Conservation (phyloP, 305 asterid genomes). For the Rubia tinctorum region DNA sequence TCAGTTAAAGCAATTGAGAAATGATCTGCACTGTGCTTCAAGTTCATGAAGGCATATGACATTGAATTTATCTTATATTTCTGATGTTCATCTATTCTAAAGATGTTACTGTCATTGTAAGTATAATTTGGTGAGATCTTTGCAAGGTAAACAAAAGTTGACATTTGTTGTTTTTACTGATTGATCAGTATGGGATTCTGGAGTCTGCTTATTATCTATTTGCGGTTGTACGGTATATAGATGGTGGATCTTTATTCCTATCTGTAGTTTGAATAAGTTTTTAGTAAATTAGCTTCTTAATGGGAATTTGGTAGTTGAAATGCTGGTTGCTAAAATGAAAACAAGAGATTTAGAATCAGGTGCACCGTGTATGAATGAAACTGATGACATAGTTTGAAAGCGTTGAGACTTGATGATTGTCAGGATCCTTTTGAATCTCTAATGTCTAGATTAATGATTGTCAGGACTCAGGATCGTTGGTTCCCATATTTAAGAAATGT, state of each 20-base stretch:
- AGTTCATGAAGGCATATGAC: too few relatives aligned
- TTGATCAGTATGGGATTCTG: background rate
- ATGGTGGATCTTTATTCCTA: background rate
- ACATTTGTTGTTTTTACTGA: background rate
- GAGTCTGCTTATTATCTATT: background rate
- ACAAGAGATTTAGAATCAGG: background rate
- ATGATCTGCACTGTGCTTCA: background rate
- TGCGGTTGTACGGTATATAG: background rate
- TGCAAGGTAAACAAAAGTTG: background rate
- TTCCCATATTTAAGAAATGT: background rate
- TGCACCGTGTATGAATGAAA: background rate
- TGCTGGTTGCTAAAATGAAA: background rate
- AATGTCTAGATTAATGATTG: background rate
- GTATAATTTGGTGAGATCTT: background rate
- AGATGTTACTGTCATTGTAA: background rate
- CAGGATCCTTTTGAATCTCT: background rate
- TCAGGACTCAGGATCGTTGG: too few relatives aligned
- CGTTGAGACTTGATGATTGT: too few relatives aligned
- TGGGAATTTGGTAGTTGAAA: background rate
- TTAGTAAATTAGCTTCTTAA: background rate
- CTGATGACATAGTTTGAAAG: background rate
- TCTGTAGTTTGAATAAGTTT: background rate
- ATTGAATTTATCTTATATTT: background rate
- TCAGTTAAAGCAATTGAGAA: background rate
- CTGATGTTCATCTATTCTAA: background rate